Evolutionary conservation across 176 grass and related monocot genomes (phyloP), one percentile per base, ranked within the genome.

Genomic region (Alopecurus myosuroides): DNA sequence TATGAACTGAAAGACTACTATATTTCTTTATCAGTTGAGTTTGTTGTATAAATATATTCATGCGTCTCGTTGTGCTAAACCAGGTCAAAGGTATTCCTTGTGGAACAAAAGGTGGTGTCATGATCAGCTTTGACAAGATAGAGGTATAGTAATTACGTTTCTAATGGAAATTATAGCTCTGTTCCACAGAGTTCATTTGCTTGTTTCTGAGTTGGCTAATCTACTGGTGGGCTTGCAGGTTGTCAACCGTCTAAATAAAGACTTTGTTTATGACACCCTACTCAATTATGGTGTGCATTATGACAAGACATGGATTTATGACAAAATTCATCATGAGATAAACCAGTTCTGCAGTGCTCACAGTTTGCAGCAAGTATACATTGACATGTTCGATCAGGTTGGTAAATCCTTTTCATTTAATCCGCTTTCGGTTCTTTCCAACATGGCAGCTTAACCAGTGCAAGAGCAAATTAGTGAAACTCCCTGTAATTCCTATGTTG

Each of bases 101-200:
- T 84, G 97, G 97, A 85, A 99, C 97, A 62, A 99, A 97, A 85
- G 97, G 94, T 80, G 94, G 97, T 92, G 97, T 97, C 77, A 97
- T 99, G 97, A 99, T 99, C 88, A 99, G 97, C 91, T 99, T 99
- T 88, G 97, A 99, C 82, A 99, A 99, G 87, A 94, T 99, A 88
- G 97, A 99, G 94, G 97, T 97, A 92, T 76, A 62, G 15, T 45
- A 58, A 20, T 84, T 44, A 66, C 61, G 11, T 69, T 20, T 79
- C 29, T 74, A 49, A 25, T 49, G 2, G 26, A 49, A 74, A 15
- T 85, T 61, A 46, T 3, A 29, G 41, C 35, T 86, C 4, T 88
- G 10, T 49, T 80, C 79, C 22, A 30, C 40, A 58, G 72, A 65
- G 28, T n/a, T 29, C 11, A 84, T 74, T 67, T 79, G 18, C 9